Evolutionary conservation across 2,329 filamentous ascomycete genomes (phyloP), one percentile per base, ranked within the genome.

Genomic region (Parascedosporium putredinis): DNA sequence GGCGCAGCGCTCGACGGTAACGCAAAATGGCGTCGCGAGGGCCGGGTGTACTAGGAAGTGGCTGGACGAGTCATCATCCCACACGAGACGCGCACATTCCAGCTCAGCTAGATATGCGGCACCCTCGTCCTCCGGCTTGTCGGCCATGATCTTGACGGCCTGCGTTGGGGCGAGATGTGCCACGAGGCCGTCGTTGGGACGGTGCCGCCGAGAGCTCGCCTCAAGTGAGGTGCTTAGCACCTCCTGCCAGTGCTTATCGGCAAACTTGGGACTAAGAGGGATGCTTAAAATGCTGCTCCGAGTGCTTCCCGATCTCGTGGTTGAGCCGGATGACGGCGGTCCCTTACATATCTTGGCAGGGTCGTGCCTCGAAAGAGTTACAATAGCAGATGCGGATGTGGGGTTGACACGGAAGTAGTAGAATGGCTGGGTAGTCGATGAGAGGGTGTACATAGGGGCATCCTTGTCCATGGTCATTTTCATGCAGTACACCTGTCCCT

Each of bases 31-130:
- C 38, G 76, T 75, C n/a, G 76, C 74, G 16, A 83, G 69, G 0
- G 78, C 75, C 2, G 78, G 78, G 59, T 83, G 80, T 24, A 76
- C 78, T n/a, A 84, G 68, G 61, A 78, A 84, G 62, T 81, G 74
- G 56, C 68, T 74, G 5, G 65, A 62, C 51, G 69, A 74, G 58
- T 84, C 80, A 25, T 77, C 75, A 58, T 84, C 80, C 77, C 83
- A 88, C n/a, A 86, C 78, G 2, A 90, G 74, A 2, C 81, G 74
- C 22, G 80, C 85, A 56, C 79, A 81, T 64, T 88, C 84, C 27
- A 76, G 73, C 60, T 85, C 79, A 0, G 84, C 84, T 29, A 81
- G 76, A 51, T 73, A 71, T 3, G 81, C 71, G 8, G 83, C 74
- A 0, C 74, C 69, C 2, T 75, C 70, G 22, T 49, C 51, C 56